Base-by-base conservation (phyloP, 2,329 filamentous ascomycete species). In the Fusarium agapanthi region DNA sequence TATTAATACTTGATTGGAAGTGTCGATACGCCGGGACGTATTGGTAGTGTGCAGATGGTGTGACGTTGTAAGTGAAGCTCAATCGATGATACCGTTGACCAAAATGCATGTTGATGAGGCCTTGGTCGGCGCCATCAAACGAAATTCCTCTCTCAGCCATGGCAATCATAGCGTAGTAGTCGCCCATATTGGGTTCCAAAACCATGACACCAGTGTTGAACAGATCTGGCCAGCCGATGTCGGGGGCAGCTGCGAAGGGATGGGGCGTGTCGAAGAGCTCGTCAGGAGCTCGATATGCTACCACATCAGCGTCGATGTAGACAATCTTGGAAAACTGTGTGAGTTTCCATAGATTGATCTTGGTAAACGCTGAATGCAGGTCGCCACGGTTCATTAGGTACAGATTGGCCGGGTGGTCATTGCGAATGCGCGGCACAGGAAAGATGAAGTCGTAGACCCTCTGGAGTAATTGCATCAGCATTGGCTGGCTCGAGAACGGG, bases 171-270 rank as follows among this genome's bases (percentile, higher is more conserved):
- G 94, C 93, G 83, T 94, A 92, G 83, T 95, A 98, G 75, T 97
- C 95, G 64, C 92, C 92, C 88, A 95, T 86, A 82, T 95, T 92
- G 38, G 96, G 96, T 22, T 88, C 92, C 67, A 99, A 83, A 40
- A 95, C 94, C 94, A 99, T 97, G 76, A 99, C 90, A 78, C 96
- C 96, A n/a, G 93, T 95, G 83, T 99, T 99, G 90, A 98, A 98
- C 69, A 95, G 89, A 83, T 99, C 96, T 38, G 96, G 96, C 96
- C 96, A 99, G 75, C 96, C 96, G 77, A 98, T 95, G 82, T 99
- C 96, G 37, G 96, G 95, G 16, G 93, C 95, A 5, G 96, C 90
- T 44, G 89, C 88, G 79, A 92, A 91, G 60, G 86, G 79, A 53
- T 89, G 83, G 9, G 84, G 78, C 30, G 91, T 80, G 63, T 91